These are phyloP conservation scores for Lenwebbia sp. DNA, from an alignment of 345 rosid species.

Conservation along the genomic window DNA sequence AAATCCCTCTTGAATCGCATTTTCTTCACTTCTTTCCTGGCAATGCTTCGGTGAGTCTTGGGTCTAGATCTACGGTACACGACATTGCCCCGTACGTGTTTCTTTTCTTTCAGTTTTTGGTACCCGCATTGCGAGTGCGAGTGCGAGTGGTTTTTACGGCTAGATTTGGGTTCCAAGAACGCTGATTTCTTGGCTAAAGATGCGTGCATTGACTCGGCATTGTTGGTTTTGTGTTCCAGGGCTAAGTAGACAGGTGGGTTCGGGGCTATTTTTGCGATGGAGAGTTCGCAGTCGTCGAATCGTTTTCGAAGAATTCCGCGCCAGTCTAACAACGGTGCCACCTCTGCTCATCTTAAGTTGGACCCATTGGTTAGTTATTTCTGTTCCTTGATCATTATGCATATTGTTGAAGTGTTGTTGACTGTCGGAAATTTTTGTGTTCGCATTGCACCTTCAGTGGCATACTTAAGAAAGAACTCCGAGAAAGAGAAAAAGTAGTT, in stretches of 20 bases:
- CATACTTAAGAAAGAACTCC: not conserved
- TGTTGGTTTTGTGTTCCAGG: not conserved
- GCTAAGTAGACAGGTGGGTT: not conserved
- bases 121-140: constrained; percentile 1
- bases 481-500: not conserved
- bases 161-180: not conserved
- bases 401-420: not conserved
- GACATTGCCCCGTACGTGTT: not conserved
- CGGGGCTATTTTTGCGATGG: not conserved
- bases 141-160: not conserved
- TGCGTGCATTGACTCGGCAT: not conserved
- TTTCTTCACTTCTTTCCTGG: not conserved
- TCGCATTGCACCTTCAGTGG: not conserved
- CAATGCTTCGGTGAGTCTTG: not conserved
- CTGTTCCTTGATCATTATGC: not conserved
- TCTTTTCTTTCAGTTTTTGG: not conserved
- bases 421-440: not conserved
- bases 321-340: constrained; percentile 13
- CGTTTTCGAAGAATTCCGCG: constrained; percentile 55
- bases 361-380: constrained; percentile 41
- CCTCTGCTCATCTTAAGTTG: constrained; percentile 32
- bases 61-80: constrained; percentile 3
- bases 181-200: not conserved
- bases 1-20: not conserved
- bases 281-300: constrained; percentile 8